Conservation (phyloP, 345 rosid genomes). For the Adansonia digitata region DNA sequence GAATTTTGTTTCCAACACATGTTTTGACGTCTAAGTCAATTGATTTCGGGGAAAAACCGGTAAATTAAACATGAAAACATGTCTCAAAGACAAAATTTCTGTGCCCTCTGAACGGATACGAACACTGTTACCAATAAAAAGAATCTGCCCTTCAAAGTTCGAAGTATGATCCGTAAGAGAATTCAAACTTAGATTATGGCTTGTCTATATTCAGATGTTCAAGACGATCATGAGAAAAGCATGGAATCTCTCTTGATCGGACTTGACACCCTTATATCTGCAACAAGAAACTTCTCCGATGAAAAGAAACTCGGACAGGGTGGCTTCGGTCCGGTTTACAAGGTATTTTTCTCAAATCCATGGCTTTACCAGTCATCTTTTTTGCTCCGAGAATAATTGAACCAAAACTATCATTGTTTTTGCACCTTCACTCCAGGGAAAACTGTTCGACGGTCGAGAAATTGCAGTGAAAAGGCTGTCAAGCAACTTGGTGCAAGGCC, state of each 20-base stretch:
- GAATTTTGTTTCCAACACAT: too few relatives aligned
- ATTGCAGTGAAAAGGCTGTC: constrained; percentile 31
- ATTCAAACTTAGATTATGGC: not conserved
- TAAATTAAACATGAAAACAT: too few relatives aligned
- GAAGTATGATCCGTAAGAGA: not conserved
- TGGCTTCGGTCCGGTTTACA: constrained; percentile 4
- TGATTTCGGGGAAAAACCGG: too few relatives aligned
- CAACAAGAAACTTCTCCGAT: constrained; percentile 33
- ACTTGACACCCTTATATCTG: constrained; percentile 25
- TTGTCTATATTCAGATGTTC: constrained; percentile 12
- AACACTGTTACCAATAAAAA: too few relatives aligned
- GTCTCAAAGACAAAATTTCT: too few relatives aligned
- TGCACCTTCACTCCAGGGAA: constrained; percentile 23
- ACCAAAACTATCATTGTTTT: too few relatives aligned
- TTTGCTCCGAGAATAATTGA: not conserved
- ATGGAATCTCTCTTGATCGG: constrained; percentile 27
- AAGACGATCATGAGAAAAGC: constrained; percentile 12
- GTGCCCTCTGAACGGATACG: too few relatives aligned
- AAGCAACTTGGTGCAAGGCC: constrained; percentile 21
- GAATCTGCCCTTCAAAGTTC: too few relatives aligned
- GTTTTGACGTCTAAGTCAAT: too few relatives aligned
- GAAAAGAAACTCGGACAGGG: constrained; percentile 29
- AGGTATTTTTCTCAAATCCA: not conserved
- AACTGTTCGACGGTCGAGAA: constrained; percentile 12
- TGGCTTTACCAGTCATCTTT: not conserved